These are phyloP conservation scores for Coemansia sp. DNA, from an alignment of 192 early-diverging fungal genomes.

Conservation along the genomic window DNA sequence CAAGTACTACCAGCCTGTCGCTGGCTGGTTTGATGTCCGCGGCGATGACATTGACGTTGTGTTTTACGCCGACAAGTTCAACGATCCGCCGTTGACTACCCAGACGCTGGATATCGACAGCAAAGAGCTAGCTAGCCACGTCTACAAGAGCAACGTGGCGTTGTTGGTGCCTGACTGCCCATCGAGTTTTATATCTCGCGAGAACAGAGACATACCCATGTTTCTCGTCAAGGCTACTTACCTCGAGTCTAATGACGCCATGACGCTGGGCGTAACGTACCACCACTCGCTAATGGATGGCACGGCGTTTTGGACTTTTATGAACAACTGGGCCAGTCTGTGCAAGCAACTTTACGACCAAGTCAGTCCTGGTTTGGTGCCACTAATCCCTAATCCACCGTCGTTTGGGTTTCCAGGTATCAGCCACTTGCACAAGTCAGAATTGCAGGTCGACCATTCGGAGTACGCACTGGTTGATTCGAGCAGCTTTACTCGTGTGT, in stretches of 20 bases:
- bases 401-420: conserved; percentile 38
- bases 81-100: conserved; percentile 40
- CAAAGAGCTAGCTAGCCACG: conserved; percentile 10
- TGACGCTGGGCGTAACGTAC: conserved; percentile 43
- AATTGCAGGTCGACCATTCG: conserved; percentile 24
- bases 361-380: not conserved
- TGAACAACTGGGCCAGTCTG: conserved; percentile 49
- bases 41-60: conserved; percentile 42
- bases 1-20: conserved; percentile 41
- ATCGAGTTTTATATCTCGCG: conserved; percentile 11
- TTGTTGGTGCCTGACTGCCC: conserved; percentile 35
- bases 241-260: conserved; percentile 19
- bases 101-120: conserved; percentile 34
- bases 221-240: conserved; percentile 45
- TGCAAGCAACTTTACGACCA: conserved; percentile 18
- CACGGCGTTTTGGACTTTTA: conserved; percentile 47
- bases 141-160: conserved; percentile 32
- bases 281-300: conserved; percentile 56
- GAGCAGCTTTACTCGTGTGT: conserved; percentile 20
- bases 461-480: conserved; percentile 40
- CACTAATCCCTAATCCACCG: conserved; percentile 36
- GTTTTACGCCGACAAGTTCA: conserved; percentile 27
- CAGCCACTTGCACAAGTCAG: conserved; percentile 16
- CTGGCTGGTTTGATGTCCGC: conserved; percentile 39
- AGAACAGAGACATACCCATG: conserved; percentile 37